phyloP scores from a whole-genome alignment of 1,284 basidiomycete genomes.

The Microbotryum violaceum region DNA sequence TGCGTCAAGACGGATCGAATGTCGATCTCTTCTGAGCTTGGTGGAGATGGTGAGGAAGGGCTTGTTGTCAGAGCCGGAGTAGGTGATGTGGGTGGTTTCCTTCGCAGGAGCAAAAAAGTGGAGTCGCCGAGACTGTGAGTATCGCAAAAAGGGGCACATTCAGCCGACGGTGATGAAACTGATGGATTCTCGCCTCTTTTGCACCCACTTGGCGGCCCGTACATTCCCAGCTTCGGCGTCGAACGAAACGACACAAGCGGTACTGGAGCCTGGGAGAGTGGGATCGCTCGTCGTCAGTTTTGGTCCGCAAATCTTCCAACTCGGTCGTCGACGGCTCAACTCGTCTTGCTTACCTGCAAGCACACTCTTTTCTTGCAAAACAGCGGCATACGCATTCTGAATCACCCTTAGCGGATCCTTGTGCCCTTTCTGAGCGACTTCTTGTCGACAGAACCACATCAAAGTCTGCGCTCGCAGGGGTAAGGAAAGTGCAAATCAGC shows the following conservation, averaged over 20 bases:
- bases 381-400: constrained; percentile 62
- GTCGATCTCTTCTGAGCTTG: neutral
- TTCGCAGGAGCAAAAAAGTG: constrained; percentile 67
- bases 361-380: constrained; percentile 60
- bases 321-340: no score
- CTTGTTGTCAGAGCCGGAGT: constrained; percentile 64
- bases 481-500: constrained; percentile 2
- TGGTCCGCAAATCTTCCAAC: neutral
- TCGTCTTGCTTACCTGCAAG: constrained; percentile 54
- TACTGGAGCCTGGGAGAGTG: constrained; percentile 62
- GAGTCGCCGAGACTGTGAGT: constrained; percentile 68
- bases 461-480: constrained; percentile 8
- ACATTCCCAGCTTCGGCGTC: constrained; percentile 67
- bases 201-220: constrained; percentile 66
- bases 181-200: constrained; percentile 11
- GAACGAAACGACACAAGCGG: constrained; percentile 68
- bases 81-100: neutral
- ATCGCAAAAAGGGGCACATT: neutral
- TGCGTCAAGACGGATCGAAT: constrained; percentile 42
- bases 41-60: constrained; percentile 50
- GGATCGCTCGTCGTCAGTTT: neutral
- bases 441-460: constrained; percentile 24
- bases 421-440: constrained; percentile 10
- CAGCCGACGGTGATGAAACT: neutral
- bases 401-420: constrained; percentile 56